A percentile compares a stretch with the other conserved stretches of the same genome.
Conservation (phyloP, 1,284 basidiomycete genomes). For the Thelephora terrestris region DNA sequence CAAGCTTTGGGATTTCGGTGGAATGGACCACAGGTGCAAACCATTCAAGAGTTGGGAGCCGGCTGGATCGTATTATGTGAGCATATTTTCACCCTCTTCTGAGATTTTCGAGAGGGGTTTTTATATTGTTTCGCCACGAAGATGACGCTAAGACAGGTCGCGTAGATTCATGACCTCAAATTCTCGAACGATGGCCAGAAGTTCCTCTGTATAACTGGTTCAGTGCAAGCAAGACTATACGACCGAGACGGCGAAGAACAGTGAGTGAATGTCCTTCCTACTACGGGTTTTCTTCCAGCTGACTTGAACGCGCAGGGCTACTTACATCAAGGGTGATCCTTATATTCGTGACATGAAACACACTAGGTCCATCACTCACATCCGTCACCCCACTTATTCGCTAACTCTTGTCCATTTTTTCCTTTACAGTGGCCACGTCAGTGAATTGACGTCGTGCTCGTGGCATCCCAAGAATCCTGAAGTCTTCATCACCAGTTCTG, state of each 20-base stretch:
- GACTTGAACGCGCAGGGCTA: constrained; percentile 54
- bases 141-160: constrained; percentile 8
- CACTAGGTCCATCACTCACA: constrained; percentile 57
- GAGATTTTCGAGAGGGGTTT: neutral
- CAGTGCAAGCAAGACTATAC: constrained; percentile 81
- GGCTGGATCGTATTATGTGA: constrained; percentile 84
- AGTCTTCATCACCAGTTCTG: constrained; percentile 86
- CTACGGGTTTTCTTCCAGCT: constrained; percentile 20
- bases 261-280: constrained; percentile 37
- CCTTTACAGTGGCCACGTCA: constrained; percentile 78
- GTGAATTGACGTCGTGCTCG: constrained; percentile 79
- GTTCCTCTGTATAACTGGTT: constrained; percentile 83
- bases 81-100: constrained; percentile 21
- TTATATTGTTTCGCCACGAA: constrained; percentile 3
- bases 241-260: constrained; percentile 83
- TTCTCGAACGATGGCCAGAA: constrained; percentile 81
- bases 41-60: constrained; percentile 97
- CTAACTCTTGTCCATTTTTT: constrained; percentile 2
- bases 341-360: constrained; percentile 99
- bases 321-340: constrained; percentile 91
- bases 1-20: constrained; percentile 99
- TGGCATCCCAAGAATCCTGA: constrained; percentile 86
- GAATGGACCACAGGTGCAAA: constrained; percentile 83
- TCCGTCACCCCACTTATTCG: neutral
- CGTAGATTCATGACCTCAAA: constrained; percentile 79